These are phyloP conservation scores for Beverwykella pulmonaria DNA, from an alignment of 495 filamentous ascomycete genomes.

Conservation along the genomic window DNA sequence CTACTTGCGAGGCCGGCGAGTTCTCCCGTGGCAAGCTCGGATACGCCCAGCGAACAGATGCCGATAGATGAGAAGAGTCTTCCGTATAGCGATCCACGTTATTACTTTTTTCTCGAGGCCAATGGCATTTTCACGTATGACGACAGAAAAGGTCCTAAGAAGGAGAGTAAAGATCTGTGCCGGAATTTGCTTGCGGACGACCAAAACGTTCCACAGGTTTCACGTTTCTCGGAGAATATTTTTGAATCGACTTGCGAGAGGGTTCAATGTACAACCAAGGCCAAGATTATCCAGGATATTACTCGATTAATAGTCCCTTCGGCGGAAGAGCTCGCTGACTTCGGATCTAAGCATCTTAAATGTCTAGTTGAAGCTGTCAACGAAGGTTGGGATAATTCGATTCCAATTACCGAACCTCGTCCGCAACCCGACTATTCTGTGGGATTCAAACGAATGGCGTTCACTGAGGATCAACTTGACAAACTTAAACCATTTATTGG, in stretches of 20 bases:
- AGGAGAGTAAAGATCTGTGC: conserved; percentile 24
- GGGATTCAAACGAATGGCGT: conserved; percentile 33
- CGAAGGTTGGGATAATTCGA: conserved; percentile 33
- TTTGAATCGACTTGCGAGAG: conserved; percentile 20
- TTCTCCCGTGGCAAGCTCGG: no score
- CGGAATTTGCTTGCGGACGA: conserved; percentile 16
- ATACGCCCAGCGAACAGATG: no score
- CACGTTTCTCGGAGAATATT: conserved; percentile 28
- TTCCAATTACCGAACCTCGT: conserved; percentile 26
- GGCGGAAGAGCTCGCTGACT: conserved; percentile 19
- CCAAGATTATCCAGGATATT: conserved; percentile 36
- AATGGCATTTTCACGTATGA: conserved; percentile 24
- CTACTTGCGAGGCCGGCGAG: no score
- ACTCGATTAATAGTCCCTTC: conserved; percentile 35
- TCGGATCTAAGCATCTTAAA: conserved; percentile 24
- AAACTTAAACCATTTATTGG: conserved; percentile 13
- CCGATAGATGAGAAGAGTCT: no score
- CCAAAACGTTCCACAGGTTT: conserved; percentile 9
- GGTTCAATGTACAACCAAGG: conserved; percentile 15
- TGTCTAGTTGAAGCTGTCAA: conserved; percentile 32
- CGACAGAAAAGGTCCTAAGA: conserved; percentile 7
- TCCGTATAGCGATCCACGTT: no score
- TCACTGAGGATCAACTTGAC: conserved; percentile 15
- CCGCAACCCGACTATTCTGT: no score
- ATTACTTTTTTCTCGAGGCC: neutral